Evolutionary conservation across 768 basidiomycete species (phyloP), one percentile per base, ranked within the genome.

Genomic region (Pisolithus marmoratus): DNA sequence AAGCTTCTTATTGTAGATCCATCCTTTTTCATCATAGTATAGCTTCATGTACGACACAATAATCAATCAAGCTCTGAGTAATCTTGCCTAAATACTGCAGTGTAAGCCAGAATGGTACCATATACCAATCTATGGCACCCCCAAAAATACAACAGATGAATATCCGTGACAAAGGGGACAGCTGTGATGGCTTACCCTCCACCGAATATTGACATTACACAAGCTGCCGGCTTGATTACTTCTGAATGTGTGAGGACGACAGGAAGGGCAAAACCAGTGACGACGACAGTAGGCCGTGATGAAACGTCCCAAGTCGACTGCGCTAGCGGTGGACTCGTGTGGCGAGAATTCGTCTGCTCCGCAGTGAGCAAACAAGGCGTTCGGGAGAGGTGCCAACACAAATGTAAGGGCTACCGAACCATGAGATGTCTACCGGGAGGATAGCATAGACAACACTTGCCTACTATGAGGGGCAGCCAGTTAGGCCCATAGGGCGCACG

Each of bases 391-490:
- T 1, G 96, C 96, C 60, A 97, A 77, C 31, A 97, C 89, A 69
- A 98, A 99, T 19, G 85, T 94, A 54, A 96, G 71, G 9, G 96
- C 96, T 97, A 56, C 11, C 37, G 6, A 17, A 19, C 34, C 38
- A 31, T 55, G 40, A 38, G 24, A 49, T 38, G 50, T 36, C 11
- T 19, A 29, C 54, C 34, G 11, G 31, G 41, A 24, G 47, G 23
- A 41, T 20, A 15, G 12, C 19, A 37, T 49, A 23, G 38, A 37
- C 34, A 20, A 19, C 19, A 75, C 89, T 56, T 60, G 96, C 96
- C 96, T 57, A 97, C 95, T 57, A 98, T 79, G 47, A 99, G 77
- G 31, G 96, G 96, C 20, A 98, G 77, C 96, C 96, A 99, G 68
- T 99, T 99, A 14, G n/a, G 83, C 73, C 86, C 87, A 98, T 27